phyloP scores from a whole-genome alignment of 345 rosid genomes.

The Acer saccharum region DNA sequence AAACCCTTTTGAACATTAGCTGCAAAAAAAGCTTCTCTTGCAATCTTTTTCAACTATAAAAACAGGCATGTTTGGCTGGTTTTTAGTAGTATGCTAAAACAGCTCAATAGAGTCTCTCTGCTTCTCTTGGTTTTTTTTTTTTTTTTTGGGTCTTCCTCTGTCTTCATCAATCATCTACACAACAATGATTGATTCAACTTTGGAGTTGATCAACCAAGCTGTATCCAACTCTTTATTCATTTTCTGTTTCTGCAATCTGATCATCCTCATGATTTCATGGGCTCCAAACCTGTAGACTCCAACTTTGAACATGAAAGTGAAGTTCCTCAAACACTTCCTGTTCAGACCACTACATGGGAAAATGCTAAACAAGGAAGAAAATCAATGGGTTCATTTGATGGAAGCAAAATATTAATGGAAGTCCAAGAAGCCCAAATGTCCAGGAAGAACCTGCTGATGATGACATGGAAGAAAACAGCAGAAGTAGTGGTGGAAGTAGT shows the following conservation, averaged over 20 bases:
- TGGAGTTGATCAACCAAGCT: conserved; percentile 39
- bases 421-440: too few relatives aligned
- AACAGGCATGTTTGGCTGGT: neutral
- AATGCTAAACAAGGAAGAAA: conserved; percentile 1
- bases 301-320: conserved; percentile 11
- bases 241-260: conserved; percentile 53
- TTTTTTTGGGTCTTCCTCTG: neutral
- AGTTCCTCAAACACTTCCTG: conserved; percentile 8
- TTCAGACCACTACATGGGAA: neutral
- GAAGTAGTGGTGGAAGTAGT: neutral
- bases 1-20: conserved; percentile 21
- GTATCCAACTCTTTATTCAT: conserved; percentile 47
- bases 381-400: conserved; percentile 3
- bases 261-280: conserved; percentile 42
- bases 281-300: conserved; percentile 32
- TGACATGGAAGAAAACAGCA: conserved; percentile 2
- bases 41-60: conserved; percentile 18
- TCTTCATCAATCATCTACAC: neutral
- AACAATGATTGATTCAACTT: conserved; percentile 34
- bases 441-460: neutral
- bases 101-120: neutral
- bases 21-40: conserved; percentile 30
- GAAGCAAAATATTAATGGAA: neutral
- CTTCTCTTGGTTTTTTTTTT: neutral
- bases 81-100: neutral